Base-by-base conservation (phyloP, 129 eudicot genomes). In the Ambrosia trifida region DNA sequence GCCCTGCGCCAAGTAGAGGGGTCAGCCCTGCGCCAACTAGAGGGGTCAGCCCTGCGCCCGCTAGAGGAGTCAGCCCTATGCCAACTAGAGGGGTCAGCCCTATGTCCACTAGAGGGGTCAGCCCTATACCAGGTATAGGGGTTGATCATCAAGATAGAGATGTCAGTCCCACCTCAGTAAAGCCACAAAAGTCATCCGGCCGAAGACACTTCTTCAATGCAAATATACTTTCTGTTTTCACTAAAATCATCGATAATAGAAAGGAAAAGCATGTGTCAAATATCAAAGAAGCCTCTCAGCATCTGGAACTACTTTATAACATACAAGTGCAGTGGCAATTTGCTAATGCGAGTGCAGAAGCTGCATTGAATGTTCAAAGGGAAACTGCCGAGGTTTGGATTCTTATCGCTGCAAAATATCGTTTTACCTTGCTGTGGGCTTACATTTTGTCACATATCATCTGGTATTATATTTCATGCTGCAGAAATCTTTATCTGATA, bases 241-340 rank as follows among this genome's bases (percentile, higher is more conserved):
- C 86, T 35, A 86, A 77, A 66, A 78, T 85, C 24, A 80, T 70
- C 2, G 90, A 83, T 63, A 75, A 69, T 51, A 85, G 45, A 69
- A 91, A 86, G 78, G 94, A 95, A 47, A 86, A 80, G 72, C 81
- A 83, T 80, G 70, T 64, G 41, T 69, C 79, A 17, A 82, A 74
- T 75, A 79, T 69, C 51, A 80, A 82, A 13, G 94, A 91, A 63
- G 89, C 78, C 69, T 85, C 82, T 46, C 87, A 83, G 76, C 79
- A 72, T 32, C 69, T 88, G 57, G 77, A 91, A 76, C 72, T 91
- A 78, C 84, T 89, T 61, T 73, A 83, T 66, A 91, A 81, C 67
- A 86, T 85, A 63, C 89, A 84, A 68, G 69, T 91, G 79, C 98
- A 91, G 58, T 91, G 98, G 96, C 82, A 84, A 61, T 86, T 78